Conservation (phyloP, 441 rosid genomes). For the Arabidopsis lyrata region DNA sequence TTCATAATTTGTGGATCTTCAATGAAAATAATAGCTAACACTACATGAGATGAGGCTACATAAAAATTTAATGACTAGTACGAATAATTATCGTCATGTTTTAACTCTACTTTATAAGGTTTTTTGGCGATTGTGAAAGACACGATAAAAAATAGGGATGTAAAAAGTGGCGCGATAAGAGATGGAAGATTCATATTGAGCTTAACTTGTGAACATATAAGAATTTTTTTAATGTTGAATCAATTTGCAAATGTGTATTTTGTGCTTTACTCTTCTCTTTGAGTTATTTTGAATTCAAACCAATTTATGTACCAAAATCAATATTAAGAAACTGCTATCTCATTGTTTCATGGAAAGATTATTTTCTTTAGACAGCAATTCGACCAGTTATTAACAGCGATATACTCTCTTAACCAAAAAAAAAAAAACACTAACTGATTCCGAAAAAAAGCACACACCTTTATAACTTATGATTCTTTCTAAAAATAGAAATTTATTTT, state of each 20-base stretch:
- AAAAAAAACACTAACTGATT: constrained; percentile 18
- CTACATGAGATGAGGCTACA: too few species aligned
- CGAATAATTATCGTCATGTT: too few species aligned
- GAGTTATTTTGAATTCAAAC: background rate
- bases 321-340: background rate
- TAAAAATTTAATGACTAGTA: too few species aligned
- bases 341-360: background rate
- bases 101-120: too few species aligned
- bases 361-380: background rate
- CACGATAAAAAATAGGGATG: too few species aligned
- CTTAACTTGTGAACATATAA: too few species aligned
- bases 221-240: too few species aligned
- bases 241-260: background rate
- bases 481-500: constrained; percentile 39
- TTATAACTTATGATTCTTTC: constrained; percentile 23
- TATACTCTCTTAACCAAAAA: constrained; percentile 28
- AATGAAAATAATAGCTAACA: too few species aligned
- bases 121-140: too few species aligned
- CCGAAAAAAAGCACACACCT: constrained; percentile 14
- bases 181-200: too few species aligned
- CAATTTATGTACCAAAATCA: background rate
- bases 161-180: too few species aligned
- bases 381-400: constrained; percentile 20
- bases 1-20: too few species aligned
- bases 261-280: background rate